Evolutionary conservation across 164 flowering plant genomes (phyloP).

Genomic region (Umbilicus rupestris): DNA sequence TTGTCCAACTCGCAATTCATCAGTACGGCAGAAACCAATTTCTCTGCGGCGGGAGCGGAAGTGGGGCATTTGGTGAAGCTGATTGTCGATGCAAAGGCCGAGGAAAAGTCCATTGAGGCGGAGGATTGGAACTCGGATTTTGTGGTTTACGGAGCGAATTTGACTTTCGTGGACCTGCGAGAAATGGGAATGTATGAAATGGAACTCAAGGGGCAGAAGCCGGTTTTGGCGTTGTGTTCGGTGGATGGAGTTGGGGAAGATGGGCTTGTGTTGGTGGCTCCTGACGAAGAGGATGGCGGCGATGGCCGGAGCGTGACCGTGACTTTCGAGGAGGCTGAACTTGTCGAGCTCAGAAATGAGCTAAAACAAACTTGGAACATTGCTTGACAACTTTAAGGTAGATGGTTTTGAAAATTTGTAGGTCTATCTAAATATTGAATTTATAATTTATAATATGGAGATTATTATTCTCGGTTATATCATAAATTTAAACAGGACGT

Average conservation of each 20-base stretch:
- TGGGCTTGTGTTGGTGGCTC: constrained; percentile 61
- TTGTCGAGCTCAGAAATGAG: constrained; percentile 28
- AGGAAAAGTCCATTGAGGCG: constrained; percentile 28
- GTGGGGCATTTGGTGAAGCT: constrained; percentile 26
- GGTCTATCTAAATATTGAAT: too few relatives aligned
- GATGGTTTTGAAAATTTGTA: neutral
- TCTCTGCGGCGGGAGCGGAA: constrained; percentile 17
- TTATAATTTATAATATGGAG: too few relatives aligned
- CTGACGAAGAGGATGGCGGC: constrained; percentile 19
- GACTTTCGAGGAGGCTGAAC: constrained; percentile 30
- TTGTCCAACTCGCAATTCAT: constrained; percentile 33
- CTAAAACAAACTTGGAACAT: constrained; percentile 29
- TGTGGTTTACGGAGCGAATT: constrained; percentile 46
- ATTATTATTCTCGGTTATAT: too few relatives aligned
- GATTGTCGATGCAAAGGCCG: constrained; percentile 21
- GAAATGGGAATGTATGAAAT: constrained; percentile 39
- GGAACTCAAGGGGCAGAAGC: constrained; percentile 39
- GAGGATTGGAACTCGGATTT: constrained; percentile 34
- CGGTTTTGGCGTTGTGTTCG: constrained; percentile 31
- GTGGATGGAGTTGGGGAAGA: constrained; percentile 59
- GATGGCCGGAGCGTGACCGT: constrained; percentile 33
- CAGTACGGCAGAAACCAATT: constrained; percentile 32
- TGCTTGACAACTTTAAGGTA: constrained; percentile 6
- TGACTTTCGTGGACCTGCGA: constrained; percentile 61
- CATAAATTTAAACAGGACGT: too few relatives aligned